Percentiles rank a stretch among this genome's conserved stretches.
Conservation (phyloP, 441 rosid species). For the Omphalea diandra region DNA sequence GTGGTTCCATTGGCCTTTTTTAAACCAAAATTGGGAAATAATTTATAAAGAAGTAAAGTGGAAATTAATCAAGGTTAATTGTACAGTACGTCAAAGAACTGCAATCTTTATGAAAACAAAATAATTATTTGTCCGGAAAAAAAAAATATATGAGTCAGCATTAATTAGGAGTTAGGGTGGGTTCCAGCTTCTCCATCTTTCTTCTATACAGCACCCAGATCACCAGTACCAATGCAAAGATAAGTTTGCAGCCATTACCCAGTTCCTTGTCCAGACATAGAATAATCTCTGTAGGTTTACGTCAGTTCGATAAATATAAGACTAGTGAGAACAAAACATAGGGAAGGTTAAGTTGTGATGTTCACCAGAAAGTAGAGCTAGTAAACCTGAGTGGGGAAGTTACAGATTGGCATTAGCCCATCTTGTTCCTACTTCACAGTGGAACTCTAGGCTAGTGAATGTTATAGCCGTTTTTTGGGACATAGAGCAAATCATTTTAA, state of each 20-base stretch:
- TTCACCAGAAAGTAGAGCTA: background rate
- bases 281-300: background rate
- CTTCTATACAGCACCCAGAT: background rate
- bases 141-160: background rate
- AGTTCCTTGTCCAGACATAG: background rate
- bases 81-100: background rate
- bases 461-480: background rate
- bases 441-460: background rate
- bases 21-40: background rate
- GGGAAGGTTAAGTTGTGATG: background rate
- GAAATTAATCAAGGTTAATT: background rate
- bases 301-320: background rate
- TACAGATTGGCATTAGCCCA: background rate
- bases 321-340: background rate
- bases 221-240: background rate
- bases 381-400: background rate
- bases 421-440: background rate
- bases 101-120: background rate
- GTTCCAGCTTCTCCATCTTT: conserved; percentile 1
- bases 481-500: background rate
- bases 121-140: background rate
- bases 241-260: background rate
- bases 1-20: background rate
- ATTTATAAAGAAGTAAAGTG: background rate
- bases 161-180: background rate